Percentiles rank a stretch among this genome's conserved stretches.
Conservation (phyloP, 306 rosid genomes). For the Cicer yamashitae region DNA sequence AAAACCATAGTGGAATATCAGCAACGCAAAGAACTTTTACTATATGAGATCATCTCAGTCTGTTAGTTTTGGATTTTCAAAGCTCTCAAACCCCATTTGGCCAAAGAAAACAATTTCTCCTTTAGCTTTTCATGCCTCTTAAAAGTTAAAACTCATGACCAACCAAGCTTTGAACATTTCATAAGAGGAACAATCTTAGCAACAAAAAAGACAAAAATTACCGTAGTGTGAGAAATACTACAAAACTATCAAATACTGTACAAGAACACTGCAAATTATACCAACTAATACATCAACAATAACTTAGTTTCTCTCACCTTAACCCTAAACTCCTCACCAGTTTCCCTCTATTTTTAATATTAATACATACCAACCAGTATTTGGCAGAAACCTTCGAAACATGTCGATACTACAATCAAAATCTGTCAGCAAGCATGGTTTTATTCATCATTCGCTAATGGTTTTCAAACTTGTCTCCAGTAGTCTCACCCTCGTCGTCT, state of each 20-base stretch:
- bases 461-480: constrained; percentile 52
- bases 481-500: constrained; percentile 62
- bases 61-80: not conserved
- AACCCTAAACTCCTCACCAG: constrained; percentile 13
- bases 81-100: not conserved
- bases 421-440: constrained; percentile 25
- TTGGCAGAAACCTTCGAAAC: constrained; percentile 34
- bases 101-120: not conserved
- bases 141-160: not conserved
- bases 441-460: constrained; percentile 46
- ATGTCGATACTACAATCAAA: constrained; percentile 14
- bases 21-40: not conserved
- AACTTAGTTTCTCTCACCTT: constrained; percentile 28
- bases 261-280: constrained; percentile 40
- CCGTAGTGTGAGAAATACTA: constrained; percentile 28
- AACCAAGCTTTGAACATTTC: not conserved
- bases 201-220: constrained; percentile 26
- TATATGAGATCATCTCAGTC: not conserved
- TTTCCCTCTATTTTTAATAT: constrained; percentile 39
- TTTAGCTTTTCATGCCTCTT: not conserved
- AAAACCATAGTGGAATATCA: not conserved
- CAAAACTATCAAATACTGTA: constrained; percentile 41
- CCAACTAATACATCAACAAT: constrained; percentile 16
- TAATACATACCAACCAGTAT: not conserved
- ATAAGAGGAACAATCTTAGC: not conserved